These are phyloP conservation scores for Inga leiocalycina DNA, from an alignment of 306 rosid genomes.

Conservation along the genomic window DNA sequence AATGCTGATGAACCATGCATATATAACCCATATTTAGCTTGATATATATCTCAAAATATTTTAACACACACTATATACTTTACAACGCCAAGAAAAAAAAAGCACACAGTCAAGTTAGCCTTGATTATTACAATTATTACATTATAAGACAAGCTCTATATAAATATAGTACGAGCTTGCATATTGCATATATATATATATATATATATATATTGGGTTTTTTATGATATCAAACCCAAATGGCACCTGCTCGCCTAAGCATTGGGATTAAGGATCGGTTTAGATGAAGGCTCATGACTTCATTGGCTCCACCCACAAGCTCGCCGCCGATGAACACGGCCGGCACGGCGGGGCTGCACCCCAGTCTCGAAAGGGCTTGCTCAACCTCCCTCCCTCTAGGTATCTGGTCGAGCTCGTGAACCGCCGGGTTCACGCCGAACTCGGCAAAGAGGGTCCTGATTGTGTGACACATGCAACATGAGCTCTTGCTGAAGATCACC, in stretches of 20 bases:
- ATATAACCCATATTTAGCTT: neutral
- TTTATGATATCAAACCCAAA: slow-evolving; percentile 65
- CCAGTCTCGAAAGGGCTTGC: slow-evolving; percentile 79
- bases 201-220: too few species aligned
- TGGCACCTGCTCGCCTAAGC: slow-evolving; percentile 80
- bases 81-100: neutral
- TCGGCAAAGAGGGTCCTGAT: slow-evolving; percentile 73
- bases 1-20: slow-evolving; percentile 3
- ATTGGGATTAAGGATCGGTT: slow-evolving; percentile 77
- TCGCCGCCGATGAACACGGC: slow-evolving; percentile 89
- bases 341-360: slow-evolving; percentile 81
- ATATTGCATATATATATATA: neutral
- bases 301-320: slow-evolving; percentile 84
- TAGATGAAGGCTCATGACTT: slow-evolving; percentile 92
- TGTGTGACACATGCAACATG: slow-evolving; percentile 86
- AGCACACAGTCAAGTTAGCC: slow-evolving; percentile 30
- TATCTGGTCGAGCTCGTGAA: slow-evolving; percentile 83
- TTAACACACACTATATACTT: neutral
- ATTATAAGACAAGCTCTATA: slow-evolving; percentile 10
- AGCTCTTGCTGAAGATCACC: slow-evolving; percentile 89
- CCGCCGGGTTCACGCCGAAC: slow-evolving; percentile 82
- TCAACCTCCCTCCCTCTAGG: slow-evolving; percentile 85
- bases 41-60: neutral
- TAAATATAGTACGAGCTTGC: neutral
- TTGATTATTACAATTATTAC: slow-evolving; percentile 19